phyloP scores from a whole-genome alignment of 148 eudicot species.

The Gaultheria prostrata region DNA sequence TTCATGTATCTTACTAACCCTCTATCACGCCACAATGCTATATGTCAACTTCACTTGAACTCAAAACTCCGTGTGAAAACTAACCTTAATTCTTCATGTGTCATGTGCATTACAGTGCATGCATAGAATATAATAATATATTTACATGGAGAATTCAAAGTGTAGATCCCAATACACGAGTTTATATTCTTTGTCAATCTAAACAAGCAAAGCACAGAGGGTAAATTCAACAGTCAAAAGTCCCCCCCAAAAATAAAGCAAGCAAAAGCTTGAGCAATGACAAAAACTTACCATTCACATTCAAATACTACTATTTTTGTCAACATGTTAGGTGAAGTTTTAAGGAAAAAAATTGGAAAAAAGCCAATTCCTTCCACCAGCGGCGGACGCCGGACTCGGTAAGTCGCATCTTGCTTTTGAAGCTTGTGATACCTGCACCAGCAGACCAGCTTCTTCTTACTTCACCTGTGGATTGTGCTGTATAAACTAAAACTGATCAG shows the following conservation, averaged over 20 bases:
- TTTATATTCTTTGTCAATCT: background rate
- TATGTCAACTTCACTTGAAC: background rate
- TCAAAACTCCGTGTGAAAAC: background rate
- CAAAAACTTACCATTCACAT: background rate
- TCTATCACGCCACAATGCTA: background rate
- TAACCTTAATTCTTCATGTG: background rate
- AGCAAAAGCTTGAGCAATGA: background rate
- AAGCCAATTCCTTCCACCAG: background rate
- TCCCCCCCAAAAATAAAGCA: constrained; percentile 13
- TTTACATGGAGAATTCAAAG: background rate
- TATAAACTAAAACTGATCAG: background rate
- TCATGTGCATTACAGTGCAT: background rate
- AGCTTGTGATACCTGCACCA: background rate
- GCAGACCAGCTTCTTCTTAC: background rate
- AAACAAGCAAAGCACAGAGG: background rate
- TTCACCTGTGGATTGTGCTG: background rate
- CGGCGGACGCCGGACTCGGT: background rate
- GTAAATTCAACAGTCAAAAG: background rate
- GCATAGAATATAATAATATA: background rate
- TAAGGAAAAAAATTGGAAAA: background rate
- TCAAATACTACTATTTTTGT: background rate
- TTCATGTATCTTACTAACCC: too few species aligned
- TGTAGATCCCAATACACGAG: background rate
- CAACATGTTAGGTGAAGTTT: constrained; percentile 2
- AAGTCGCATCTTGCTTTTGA: background rate